A percentile compares a stretch with the other conserved stretches of the same genome.
Evolutionary conservation across 2,329 filamentous ascomycete species (phyloP).

Genomic region (Paraphaeosphaeria sporulosa): DNA sequence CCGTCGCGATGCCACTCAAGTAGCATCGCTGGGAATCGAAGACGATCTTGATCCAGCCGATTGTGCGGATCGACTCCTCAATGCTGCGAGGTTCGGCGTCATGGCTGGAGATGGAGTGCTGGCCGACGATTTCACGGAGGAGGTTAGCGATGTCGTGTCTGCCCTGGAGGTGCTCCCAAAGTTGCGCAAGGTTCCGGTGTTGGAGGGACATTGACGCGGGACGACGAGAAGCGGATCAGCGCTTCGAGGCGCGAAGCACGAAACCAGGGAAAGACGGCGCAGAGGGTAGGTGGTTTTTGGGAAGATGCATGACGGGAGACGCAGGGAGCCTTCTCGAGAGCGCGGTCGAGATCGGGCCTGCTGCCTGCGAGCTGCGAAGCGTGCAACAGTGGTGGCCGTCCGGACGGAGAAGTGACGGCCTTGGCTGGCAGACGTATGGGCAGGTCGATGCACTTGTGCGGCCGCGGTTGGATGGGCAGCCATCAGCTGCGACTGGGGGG

Average conservation of each 20-base stretch:
- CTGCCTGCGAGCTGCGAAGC: slow-evolving; percentile 17
- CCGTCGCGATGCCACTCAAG: slow-evolving; percentile 36
- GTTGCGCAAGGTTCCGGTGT: slow-evolving; percentile 45
- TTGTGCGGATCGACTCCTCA: slow-evolving; percentile 35
- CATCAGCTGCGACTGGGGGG: slow-evolving; percentile 23
- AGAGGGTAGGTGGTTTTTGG: slow-evolving; percentile 18
- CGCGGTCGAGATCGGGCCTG: slow-evolving; percentile 19
- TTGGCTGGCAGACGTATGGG: slow-evolving; percentile 24
- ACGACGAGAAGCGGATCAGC: slow-evolving; percentile 17
- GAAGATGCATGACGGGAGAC: slow-evolving; percentile 27
- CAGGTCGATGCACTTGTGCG: slow-evolving; percentile 18
- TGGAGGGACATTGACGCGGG: slow-evolving; percentile 31
- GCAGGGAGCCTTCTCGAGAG: slow-evolving; percentile 19
- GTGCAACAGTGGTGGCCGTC: slow-evolving; percentile 21
- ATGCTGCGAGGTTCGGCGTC: slow-evolving; percentile 30
- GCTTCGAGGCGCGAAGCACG: slow-evolving; percentile 21
- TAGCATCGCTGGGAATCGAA: slow-evolving; percentile 48
- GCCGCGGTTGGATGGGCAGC: slow-evolving; percentile 24
- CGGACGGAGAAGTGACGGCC: slow-evolving; percentile 22
- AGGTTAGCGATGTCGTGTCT: slow-evolving; percentile 45
- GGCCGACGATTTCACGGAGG: slow-evolving; percentile 46
- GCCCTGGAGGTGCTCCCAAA: slow-evolving; percentile 45
- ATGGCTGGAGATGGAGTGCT: slow-evolving; percentile 41
- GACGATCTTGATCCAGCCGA: slow-evolving; percentile 48
- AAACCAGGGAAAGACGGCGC: slow-evolving; percentile 21